Conservation (phyloP, 1,284 basidiomycete genomes). For the Caloboletus inedulis region DNA sequence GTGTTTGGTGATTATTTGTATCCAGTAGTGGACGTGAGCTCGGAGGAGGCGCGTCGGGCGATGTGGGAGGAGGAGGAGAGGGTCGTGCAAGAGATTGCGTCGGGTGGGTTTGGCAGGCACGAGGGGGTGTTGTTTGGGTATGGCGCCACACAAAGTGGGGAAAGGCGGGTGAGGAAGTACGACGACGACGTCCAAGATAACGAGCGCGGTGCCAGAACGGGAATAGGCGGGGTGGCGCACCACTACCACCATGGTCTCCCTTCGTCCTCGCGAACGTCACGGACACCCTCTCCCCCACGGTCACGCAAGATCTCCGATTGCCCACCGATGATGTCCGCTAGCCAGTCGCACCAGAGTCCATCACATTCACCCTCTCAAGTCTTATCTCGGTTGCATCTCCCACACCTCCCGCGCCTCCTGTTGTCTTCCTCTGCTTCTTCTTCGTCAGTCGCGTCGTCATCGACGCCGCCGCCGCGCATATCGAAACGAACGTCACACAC, state of each 20-base stretch:
- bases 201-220: background rate
- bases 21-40: slow-evolving; percentile 83
- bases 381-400: slow-evolving; percentile 11
- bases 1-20: slow-evolving; percentile 93
- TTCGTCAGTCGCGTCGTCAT: background rate
- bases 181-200: background rate
- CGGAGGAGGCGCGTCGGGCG: slow-evolving; percentile 58
- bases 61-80: slow-evolving; percentile 55
- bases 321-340: slow-evolving; percentile 6
- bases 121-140: slow-evolving; percentile 14
- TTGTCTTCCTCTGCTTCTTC: slow-evolving; percentile 1
- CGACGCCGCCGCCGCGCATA: background rate
- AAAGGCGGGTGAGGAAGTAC: slow-evolving; percentile 5
- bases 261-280: background rate
- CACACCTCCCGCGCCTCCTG: background rate
- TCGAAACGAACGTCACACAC: slow-evolving; percentile 11
- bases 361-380: slow-evolving; percentile 9
- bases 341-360: slow-evolving; percentile 4
- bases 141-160: slow-evolving; percentile 25
- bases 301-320: slow-evolving; percentile 5
- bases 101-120: slow-evolving; percentile 7
- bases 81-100: slow-evolving; percentile 28
- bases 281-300: slow-evolving; percentile 9
- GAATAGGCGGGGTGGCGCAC: background rate
- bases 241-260: background rate